Percentiles rank a stretch among this genome's conserved stretches.
Conservation (phyloP, 805 yeast species). For the Wickerhamiella azymoides region DNA sequence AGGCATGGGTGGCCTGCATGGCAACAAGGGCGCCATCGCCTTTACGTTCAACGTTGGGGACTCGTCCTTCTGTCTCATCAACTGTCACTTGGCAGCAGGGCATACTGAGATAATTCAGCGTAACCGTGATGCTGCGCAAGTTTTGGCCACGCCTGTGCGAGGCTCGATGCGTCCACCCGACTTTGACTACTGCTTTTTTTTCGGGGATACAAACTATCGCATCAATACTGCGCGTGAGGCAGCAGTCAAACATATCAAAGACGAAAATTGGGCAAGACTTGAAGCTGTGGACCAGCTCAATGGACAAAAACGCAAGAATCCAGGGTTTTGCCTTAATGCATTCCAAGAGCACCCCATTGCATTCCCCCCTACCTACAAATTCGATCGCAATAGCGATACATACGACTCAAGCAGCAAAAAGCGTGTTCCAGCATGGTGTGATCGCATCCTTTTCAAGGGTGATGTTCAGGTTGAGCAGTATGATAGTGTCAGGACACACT, state of each 20-base stretch:
- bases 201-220: conserved; percentile 89
- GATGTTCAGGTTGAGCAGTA: conserved; percentile 48
- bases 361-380: conserved; percentile 89
- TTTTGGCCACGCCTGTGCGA: conserved; percentile 30
- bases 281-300: conserved; percentile 66
- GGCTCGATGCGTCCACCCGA: conserved; percentile 36
- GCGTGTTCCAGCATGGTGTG: conserved; percentile 97
- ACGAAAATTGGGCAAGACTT: conserved; percentile 36
- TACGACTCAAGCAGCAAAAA: conserved; percentile 88
- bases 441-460: conserved; percentile 61
- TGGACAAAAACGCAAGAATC: conserved; percentile 66
- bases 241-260: conserved; percentile 44
- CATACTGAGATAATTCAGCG: conserved; percentile 66
- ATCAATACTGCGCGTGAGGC: conserved; percentile 56
- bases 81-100: conserved; percentile 91
- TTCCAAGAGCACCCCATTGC: conserved; percentile 68
- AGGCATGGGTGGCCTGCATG: conserved; percentile 85
- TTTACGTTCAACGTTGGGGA: conserved; percentile 52
- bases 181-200: conserved; percentile 75
- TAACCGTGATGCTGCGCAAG: conserved; percentile 72
- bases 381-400: conserved; percentile 65
- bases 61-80: conserved; percentile 63
- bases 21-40: conserved; percentile 59
- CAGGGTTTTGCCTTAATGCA: conserved; percentile 43
- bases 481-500: conserved; percentile 40